Conservation (phyloP, 371 early-diverging fungal species). For the Mucor sp. region DNA sequence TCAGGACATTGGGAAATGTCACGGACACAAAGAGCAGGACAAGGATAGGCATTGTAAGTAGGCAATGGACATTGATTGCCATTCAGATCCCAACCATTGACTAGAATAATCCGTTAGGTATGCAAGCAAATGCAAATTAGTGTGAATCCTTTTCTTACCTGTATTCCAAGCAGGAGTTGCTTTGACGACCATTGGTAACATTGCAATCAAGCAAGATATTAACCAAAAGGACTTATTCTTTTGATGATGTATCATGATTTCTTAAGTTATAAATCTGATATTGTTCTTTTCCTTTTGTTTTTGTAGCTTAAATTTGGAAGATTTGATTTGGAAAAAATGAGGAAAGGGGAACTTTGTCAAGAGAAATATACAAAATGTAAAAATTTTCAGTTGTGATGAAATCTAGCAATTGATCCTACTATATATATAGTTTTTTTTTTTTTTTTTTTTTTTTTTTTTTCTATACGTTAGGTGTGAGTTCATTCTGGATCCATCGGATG, state of each 20-base stretch:
- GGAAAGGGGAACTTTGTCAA: neutral
- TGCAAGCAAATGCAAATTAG: neutral
- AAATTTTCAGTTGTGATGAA: neutral
- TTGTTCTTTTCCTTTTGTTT: neutral
- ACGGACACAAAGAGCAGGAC: slow-evolving; percentile 54
- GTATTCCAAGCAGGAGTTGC: slow-evolving; percentile 18
- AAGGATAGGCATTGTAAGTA: slow-evolving; percentile 41
- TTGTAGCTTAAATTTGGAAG: neutral
- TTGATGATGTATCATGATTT: slow-evolving; percentile 8
- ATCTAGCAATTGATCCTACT: neutral
- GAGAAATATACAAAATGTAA: neutral
- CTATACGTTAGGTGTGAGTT: neutral
- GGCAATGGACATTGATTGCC: slow-evolving; percentile 52
- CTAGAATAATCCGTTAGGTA: slow-evolving; percentile 17
- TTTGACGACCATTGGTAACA: slow-evolving; percentile 2
- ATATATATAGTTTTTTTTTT: slow-evolving; percentile 1
- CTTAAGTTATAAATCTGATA: neutral
- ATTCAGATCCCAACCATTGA: slow-evolving; percentile 48
- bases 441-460: neutral
- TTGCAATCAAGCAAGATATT: slow-evolving; percentile 6
- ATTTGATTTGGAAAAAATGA: neutral
- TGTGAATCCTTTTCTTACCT: slow-evolving; percentile 1
- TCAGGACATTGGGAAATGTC: slow-evolving; percentile 42
- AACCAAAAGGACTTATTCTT: slow-evolving; percentile 11
- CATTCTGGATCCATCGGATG: neutral